Evolutionary conservation across 2,329 filamentous ascomycete genomes (phyloP).

Genomic region (Blumeria graminis): DNA sequence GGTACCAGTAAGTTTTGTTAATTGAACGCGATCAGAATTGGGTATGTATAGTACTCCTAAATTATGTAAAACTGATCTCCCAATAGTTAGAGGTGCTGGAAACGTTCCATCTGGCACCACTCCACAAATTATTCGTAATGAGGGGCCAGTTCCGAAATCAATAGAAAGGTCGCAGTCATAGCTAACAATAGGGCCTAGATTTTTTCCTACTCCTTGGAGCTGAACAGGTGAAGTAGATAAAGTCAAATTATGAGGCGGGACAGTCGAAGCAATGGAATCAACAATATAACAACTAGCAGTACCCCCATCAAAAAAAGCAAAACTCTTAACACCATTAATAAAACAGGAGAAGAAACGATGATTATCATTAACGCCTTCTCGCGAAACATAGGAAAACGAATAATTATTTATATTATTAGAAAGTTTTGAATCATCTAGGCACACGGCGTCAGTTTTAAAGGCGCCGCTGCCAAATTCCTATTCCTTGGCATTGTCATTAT

Average conservation of each 20-base stretch:
- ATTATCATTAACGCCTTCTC: neutral
- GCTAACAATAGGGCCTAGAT: neutral
- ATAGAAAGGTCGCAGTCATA: neutral
- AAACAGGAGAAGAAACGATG: neutral
- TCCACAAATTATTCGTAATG: neutral
- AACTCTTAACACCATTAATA: neutral
- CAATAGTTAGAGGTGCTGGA: conserved; percentile 1
- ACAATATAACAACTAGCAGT: neutral
- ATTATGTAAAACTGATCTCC: neutral
- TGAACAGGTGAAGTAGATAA: neutral
- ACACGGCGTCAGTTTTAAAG: neutral
- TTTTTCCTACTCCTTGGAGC: neutral
- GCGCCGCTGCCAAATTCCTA: neutral
- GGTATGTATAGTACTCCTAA: conserved; percentile 1
- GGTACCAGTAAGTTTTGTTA: neutral
- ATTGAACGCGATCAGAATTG: neutral
- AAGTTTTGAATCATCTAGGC: neutral
- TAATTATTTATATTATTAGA: neutral
- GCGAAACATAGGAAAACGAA: neutral
- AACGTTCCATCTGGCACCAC: conserved; percentile 1
- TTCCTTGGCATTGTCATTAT: neutral
- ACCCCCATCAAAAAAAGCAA: neutral
- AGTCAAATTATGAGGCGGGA: neutral
- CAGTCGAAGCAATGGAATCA: neutral
- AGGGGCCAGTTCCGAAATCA: neutral